phyloP scores from a whole-genome alignment of 2,329 filamentous ascomycete species.

The Fusarium buharicum region DNA sequence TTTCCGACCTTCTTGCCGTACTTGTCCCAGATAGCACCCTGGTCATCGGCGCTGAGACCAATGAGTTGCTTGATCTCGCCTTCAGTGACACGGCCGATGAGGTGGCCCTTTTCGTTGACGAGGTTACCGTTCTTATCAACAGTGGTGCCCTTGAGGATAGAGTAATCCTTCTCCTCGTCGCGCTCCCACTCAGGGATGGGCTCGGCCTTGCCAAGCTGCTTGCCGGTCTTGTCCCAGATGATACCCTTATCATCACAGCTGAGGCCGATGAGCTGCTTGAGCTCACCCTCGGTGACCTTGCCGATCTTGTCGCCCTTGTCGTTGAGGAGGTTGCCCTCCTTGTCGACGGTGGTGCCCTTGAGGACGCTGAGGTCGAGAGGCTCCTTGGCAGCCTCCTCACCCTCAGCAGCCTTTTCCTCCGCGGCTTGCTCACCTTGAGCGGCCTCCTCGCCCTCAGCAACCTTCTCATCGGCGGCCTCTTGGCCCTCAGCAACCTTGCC shows the following conservation, averaged over 20 bases:
- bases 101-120: slow-evolving; percentile 61
- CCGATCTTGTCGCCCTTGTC: slow-evolving; percentile 66
- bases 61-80: slow-evolving; percentile 71
- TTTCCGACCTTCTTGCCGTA: slow-evolving; percentile 71
- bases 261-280: slow-evolving; percentile 72
- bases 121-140: slow-evolving; percentile 70
- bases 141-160: slow-evolving; percentile 57
- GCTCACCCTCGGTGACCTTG: slow-evolving; percentile 69
- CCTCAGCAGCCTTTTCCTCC: slow-evolving; percentile 21
- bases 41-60: slow-evolving; percentile 72
- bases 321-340: slow-evolving; percentile 67
- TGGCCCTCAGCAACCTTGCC: slow-evolving; percentile 18
- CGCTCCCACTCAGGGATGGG: slow-evolving; percentile 67
- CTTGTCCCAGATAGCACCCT: slow-evolving; percentile 73
- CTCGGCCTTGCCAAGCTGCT: slow-evolving; percentile 73
- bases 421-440: slow-evolving; percentile 8
- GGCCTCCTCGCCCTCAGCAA: slow-evolving; percentile 4
- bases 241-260: slow-evolving; percentile 75
- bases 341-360: slow-evolving; percentile 51
- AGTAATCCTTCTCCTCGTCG: slow-evolving; percentile 47
- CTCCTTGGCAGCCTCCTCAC: slow-evolving; percentile 32
- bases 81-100: slow-evolving; percentile 70
- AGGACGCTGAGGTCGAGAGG: slow-evolving; percentile 34
- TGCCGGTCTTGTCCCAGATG: slow-evolving; percentile 70
- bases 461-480: slow-evolving; percentile 3